phyloP scores from a whole-genome alignment of 805 yeast genomes.

The Scheffersomyces amazonensis region DNA sequence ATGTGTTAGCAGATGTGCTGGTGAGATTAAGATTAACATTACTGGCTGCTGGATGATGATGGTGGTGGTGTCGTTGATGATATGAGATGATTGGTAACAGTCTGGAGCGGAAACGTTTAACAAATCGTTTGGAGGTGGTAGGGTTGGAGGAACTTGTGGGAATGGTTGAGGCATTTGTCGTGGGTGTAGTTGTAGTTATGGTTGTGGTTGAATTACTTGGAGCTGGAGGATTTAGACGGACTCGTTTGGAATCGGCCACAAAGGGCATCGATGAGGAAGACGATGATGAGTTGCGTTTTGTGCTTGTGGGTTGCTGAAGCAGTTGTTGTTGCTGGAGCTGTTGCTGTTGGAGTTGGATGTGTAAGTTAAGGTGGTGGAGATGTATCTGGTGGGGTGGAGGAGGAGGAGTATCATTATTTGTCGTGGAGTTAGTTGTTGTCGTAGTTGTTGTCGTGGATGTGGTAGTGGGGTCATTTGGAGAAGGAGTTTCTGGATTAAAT shows the following conservation, averaged over 20 bases:
- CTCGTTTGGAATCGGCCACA: no score
- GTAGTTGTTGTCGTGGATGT: neutral
- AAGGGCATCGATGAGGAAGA: conserved; percentile 4
- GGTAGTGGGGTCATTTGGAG: neutral
- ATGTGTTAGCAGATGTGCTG: neutral
- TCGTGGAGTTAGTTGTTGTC: neutral
- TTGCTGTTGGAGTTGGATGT: neutral
- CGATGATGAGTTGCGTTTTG: conserved; percentile 16
- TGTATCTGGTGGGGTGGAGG: neutral
- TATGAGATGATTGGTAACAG: conserved; percentile 41
- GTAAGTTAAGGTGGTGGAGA: neutral
- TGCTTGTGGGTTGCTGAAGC: neutral
- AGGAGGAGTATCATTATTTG: neutral
- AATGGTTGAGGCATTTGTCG: neutral
- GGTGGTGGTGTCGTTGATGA: conserved; percentile 7
- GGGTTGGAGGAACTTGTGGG: conserved; percentile 3
- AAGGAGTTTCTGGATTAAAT: conserved; percentile 4
- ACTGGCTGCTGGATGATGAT: no score
- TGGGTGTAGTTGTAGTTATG: neutral
- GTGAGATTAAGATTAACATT: no score
- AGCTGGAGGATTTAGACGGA: conserved; percentile 15
- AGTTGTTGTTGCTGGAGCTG: conserved; percentile 1
- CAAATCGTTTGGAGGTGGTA: conserved; percentile 27
- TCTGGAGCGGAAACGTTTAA: conserved; percentile 35
- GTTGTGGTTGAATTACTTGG: neutral